Conservation (phyloP, 140 eudicot species). For the Oenanthe javanica region DNA sequence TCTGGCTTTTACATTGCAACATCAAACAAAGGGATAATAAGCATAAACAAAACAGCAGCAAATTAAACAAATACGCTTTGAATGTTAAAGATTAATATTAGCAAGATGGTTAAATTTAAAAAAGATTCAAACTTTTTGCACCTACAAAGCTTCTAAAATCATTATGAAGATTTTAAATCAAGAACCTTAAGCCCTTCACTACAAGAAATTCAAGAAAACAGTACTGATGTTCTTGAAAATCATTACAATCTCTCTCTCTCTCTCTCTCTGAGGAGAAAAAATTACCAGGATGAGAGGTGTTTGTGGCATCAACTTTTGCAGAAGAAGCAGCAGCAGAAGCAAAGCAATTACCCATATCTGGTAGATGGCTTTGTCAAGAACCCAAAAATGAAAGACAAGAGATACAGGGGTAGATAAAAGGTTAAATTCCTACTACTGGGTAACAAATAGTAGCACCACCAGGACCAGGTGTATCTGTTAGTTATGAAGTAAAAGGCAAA, state of each 20-base stretch:
- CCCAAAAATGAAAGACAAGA: neutral
- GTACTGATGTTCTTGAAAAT: neutral
- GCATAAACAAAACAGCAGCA: neutral
- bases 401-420: neutral
- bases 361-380: neutral
- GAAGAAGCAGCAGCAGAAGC: constrained; percentile 63
- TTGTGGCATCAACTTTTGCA: constrained; percentile 56
- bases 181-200: neutral
- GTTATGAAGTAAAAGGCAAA: too few relatives aligned
- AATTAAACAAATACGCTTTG: neutral
- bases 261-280: neutral
- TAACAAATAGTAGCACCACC: too few relatives aligned
- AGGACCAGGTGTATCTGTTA: too few relatives aligned
- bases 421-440: neutral
- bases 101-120: neutral
- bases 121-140: neutral
- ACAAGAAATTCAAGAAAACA: neutral
- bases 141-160: neutral
- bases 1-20: neutral
- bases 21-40: neutral
- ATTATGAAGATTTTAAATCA: neutral
- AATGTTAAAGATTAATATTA: neutral
- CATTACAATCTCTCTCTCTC: neutral
- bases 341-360: constrained; percentile 63
- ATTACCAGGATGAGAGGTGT: constrained; percentile 42